Percentiles rank a stretch among this genome's conserved stretches.
Conservation (phyloP, 495 filamentous ascomycete genomes). For the Tuber brumale region DNA sequence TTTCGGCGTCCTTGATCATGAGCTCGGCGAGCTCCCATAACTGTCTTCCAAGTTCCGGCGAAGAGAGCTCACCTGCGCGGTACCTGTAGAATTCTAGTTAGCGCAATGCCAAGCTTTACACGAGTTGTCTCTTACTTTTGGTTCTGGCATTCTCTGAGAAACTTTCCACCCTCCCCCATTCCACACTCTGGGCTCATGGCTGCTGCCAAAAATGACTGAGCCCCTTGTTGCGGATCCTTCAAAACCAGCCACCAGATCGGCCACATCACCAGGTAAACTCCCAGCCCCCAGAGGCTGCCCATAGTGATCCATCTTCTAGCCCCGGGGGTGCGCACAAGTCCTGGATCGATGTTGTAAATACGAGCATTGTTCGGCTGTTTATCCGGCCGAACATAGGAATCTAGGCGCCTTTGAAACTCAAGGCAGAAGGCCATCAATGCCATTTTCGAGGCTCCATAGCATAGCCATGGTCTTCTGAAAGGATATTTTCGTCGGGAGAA, state of each 20-base stretch:
- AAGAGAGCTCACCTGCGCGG: conserved; percentile 60
- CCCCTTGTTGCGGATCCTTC: conserved; percentile 73
- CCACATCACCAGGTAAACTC: conserved; percentile 70
- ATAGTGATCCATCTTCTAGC: conserved; percentile 77
- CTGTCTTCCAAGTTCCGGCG: conserved; percentile 69
- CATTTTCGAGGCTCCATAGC: conserved; percentile 82
- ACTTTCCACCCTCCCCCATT: conserved; percentile 57
- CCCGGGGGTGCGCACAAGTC: conserved; percentile 74
- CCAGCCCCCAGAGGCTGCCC: conserved; percentile 74
- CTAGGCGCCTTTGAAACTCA: conserved; percentile 83
- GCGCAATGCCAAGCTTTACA: not conserved
- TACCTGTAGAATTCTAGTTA: conserved; percentile 27
- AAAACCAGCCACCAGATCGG: conserved; percentile 78
- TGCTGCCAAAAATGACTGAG: conserved; percentile 78
- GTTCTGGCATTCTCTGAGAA: conserved; percentile 84
- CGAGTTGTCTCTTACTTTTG: conserved; percentile 51
- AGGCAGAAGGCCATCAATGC: conserved; percentile 79
- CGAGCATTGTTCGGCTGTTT: conserved; percentile 68
- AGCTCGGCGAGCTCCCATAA: conserved; percentile 85
- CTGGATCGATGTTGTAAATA: conserved; percentile 80
- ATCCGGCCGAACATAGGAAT: conserved; percentile 74
- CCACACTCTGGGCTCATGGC: conserved; percentile 69
- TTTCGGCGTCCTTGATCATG: conserved; percentile 75
- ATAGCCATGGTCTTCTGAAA: conserved; percentile 48
- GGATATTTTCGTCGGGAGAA: conserved; percentile 36